A percentile compares a stretch with the other conserved stretches of the same genome.
These are phyloP conservation scores for Ploettnerulaceae sp. DNA, from an alignment of 2,329 filamentous ascomycete genomes.

Conservation along the genomic window DNA sequence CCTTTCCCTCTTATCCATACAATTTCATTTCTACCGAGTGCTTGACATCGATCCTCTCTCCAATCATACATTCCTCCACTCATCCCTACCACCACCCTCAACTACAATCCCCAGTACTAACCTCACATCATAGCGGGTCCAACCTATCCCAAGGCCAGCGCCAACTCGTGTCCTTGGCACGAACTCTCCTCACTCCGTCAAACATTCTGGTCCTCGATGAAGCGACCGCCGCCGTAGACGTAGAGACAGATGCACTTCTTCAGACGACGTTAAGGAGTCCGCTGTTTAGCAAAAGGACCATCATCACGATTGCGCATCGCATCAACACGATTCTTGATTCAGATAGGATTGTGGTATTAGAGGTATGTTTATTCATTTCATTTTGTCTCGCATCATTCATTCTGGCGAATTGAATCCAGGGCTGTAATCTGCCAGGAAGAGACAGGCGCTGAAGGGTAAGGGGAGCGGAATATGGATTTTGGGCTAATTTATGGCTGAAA, in stretches of 20 bases:
- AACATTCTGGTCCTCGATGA: conserved; percentile 97
- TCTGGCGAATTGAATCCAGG: too few relatives aligned
- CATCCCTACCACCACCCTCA: neutral
- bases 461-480: too few relatives aligned
- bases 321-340: conserved; percentile 93
- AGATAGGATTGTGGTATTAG: conserved; percentile 89
- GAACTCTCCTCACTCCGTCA: conserved; percentile 88
- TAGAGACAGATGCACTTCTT: conserved; percentile 63
- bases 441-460: too few relatives aligned
- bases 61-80: neutral
- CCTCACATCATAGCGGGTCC: conserved; percentile 55
- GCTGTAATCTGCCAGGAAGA: too few relatives aligned
- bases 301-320: conserved; percentile 96
- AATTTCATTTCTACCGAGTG: too few relatives aligned
- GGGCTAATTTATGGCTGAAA: too few relatives aligned
- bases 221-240: conserved; percentile 75
- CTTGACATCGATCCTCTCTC: too few relatives aligned
- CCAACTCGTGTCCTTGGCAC: conserved; percentile 88
- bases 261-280: conserved; percentile 59
- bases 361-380: too few relatives aligned
- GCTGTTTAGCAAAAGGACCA: conserved; percentile 83
- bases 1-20: too few relatives aligned
- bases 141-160: conserved; percentile 94
- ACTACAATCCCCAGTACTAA: conserved; percentile 7
- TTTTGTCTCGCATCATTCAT: too few relatives aligned